Conservation (phyloP, 208 protist genomes). For the Leishmania martiniquensis region DNA sequence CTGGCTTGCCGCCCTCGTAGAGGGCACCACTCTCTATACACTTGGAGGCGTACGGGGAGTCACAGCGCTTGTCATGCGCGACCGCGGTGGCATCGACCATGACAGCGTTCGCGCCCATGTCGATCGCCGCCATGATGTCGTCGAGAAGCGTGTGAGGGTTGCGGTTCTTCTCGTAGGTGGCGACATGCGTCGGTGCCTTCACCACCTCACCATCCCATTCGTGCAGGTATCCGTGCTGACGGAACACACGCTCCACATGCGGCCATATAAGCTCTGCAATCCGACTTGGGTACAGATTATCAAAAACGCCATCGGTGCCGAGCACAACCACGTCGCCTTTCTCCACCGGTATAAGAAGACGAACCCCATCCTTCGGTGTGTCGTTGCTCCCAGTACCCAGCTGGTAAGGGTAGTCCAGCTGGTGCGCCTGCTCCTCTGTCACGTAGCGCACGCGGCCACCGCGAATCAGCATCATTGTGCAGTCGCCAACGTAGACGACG, state of each 20-base stretch:
- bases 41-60: slow-evolving; percentile 69
- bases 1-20: slow-evolving; percentile 78
- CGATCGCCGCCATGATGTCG: slow-evolving; percentile 51
- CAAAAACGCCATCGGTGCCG: slow-evolving; percentile 76
- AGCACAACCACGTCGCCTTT: slow-evolving; percentile 66
- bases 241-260: slow-evolving; percentile 31
- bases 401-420: slow-evolving; percentile 73
- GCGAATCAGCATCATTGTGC: slow-evolving; percentile 58
- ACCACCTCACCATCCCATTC: neutral
- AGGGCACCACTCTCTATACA: slow-evolving; percentile 64
- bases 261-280: slow-evolving; percentile 53
- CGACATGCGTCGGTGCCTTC: neutral
- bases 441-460: slow-evolving; percentile 46
- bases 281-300: slow-evolving; percentile 61
- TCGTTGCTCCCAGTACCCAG: slow-evolving; percentile 66
- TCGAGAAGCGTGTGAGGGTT: slow-evolving; percentile 40
- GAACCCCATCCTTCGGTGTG: slow-evolving; percentile 42
- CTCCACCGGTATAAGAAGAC: slow-evolving; percentile 49
- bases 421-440: slow-evolving; percentile 63
- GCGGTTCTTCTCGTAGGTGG: slow-evolving; percentile 5
- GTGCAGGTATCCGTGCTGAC: slow-evolving; percentile 26
- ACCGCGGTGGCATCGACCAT: slow-evolving; percentile 39
- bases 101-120: slow-evolving; percentile 35
- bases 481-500: slow-evolving; percentile 71
- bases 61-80: slow-evolving; percentile 47